phyloP scores from a whole-genome alignment of 2,329 filamentous ascomycete species.

The Fusarium verrucosum region DNA sequence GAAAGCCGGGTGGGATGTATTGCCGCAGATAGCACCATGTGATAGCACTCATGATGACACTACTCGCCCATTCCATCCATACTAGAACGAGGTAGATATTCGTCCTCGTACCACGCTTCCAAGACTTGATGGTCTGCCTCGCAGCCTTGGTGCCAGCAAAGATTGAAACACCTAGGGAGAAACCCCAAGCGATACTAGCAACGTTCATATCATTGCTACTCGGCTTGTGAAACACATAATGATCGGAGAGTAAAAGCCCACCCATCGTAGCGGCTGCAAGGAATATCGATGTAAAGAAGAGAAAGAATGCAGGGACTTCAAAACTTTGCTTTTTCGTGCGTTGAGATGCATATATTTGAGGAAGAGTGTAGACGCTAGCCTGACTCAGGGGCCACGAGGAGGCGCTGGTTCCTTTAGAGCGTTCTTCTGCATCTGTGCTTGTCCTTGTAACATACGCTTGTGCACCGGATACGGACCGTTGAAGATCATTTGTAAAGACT shows the following conservation, averaged over 20 bases:
- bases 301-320: background rate
- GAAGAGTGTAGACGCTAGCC: slow-evolving; percentile 4
- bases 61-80: slow-evolving; percentile 40
- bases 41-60: slow-evolving; percentile 42
- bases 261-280: slow-evolving; percentile 28
- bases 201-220: slow-evolving; percentile 43
- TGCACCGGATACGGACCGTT: slow-evolving; percentile 14
- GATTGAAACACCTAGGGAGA: slow-evolving; percentile 43
- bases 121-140: slow-evolving; percentile 40
- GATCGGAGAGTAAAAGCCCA: slow-evolving; percentile 36
- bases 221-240: slow-evolving; percentile 32
- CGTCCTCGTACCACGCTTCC: slow-evolving; percentile 39
- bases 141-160: slow-evolving; percentile 40
- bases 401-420: background rate
- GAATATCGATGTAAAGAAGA: slow-evolving; percentile 1
- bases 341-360: slow-evolving; percentile 24
- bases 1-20: slow-evolving; percentile 41
- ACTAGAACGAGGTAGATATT: slow-evolving; percentile 41
- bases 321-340: background rate
- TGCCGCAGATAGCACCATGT: slow-evolving; percentile 42
- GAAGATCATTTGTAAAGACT: slow-evolving; percentile 12
- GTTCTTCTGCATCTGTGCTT: background rate
- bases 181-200: slow-evolving; percentile 44
- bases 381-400: slow-evolving; percentile 5
- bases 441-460: background rate